A percentile compares a stretch with the other conserved stretches of the same genome.
phyloP scores from a whole-genome alignment of 768 basidiomycete genomes.

The Filobasidium floriforme region DNA sequence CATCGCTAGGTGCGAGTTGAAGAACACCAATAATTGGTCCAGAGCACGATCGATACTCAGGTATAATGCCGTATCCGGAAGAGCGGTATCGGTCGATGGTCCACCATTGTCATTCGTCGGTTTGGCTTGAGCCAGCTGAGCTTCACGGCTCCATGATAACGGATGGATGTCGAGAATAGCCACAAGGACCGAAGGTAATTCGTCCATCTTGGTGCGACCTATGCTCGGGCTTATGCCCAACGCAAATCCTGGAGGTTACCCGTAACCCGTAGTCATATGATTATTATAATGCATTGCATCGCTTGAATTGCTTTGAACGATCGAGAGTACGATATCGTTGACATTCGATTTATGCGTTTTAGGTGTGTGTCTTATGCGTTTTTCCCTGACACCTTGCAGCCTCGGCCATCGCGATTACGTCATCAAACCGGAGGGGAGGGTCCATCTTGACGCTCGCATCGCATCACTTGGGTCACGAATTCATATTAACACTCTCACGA shows the following conservation, averaged over 20 bases:
- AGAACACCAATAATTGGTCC: constrained; percentile 75
- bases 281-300: too few species aligned
- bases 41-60: constrained; percentile 66
- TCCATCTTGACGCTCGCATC: too few species aligned
- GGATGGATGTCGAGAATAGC: constrained; percentile 81
- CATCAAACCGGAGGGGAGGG: too few species aligned
- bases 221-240: not conserved
- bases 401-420: too few species aligned
- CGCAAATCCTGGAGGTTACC: not conserved
- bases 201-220: constrained; percentile 3
- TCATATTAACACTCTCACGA: too few species aligned
- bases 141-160: constrained; percentile 72
- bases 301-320: too few species aligned
- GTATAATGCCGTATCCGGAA: constrained; percentile 46
- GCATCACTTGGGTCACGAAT: too few species aligned
- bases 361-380: too few species aligned
- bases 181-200: constrained; percentile 56
- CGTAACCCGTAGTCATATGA: too few species aligned
- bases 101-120: not conserved
- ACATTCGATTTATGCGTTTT: too few species aligned
- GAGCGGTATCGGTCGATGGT: constrained; percentile 38
- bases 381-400: too few species aligned
- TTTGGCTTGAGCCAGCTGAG: constrained; percentile 37
- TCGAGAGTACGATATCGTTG: not conserved
- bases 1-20: constrained; percentile 85